Percentiles rank a stretch among this genome's conserved stretches.
Evolutionary conservation across 2,329 filamentous ascomycete species (phyloP).

Genomic region (Aspergillus luchuensis): DNA sequence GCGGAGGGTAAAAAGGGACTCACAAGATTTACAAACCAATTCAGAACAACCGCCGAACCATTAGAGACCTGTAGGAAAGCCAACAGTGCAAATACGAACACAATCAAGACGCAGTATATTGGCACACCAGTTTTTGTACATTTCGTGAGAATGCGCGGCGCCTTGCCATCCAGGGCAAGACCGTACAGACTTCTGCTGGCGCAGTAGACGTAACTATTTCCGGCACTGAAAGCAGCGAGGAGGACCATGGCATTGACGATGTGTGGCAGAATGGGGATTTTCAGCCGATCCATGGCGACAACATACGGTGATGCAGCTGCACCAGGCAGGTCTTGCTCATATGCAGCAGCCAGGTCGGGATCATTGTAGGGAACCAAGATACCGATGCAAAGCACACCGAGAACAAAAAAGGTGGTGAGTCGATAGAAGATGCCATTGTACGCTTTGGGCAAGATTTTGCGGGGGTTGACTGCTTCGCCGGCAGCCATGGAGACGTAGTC

Average conservation of each 20-base stretch:
- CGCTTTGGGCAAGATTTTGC: slow-evolving; percentile 68
- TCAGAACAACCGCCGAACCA: slow-evolving; percentile 66
- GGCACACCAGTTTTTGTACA: slow-evolving; percentile 70
- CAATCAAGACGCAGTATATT: slow-evolving; percentile 68
- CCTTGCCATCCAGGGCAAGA: slow-evolving; percentile 68
- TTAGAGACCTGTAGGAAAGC: slow-evolving; percentile 73
- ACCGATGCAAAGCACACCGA: slow-evolving; percentile 71
- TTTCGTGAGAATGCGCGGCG: slow-evolving; percentile 65
- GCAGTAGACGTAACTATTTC: slow-evolving; percentile 69
- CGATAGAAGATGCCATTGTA: slow-evolving; percentile 81
- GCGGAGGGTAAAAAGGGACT: slow-evolving; percentile 13
- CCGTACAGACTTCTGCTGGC: slow-evolving; percentile 70
- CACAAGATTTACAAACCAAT: slow-evolving; percentile 70
- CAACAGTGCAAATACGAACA: slow-evolving; percentile 68
- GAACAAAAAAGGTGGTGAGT: slow-evolving; percentile 72
- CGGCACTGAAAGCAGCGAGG: slow-evolving; percentile 67
- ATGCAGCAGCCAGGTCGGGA: slow-evolving; percentile 61
- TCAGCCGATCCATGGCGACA: slow-evolving; percentile 67
- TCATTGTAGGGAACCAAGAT: slow-evolving; percentile 73
- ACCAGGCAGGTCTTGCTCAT: slow-evolving; percentile 60
- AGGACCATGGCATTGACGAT: slow-evolving; percentile 74
- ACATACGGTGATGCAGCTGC: slow-evolving; percentile 72
- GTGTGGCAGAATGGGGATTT: slow-evolving; percentile 65
- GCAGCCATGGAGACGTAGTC: slow-evolving; percentile 68
- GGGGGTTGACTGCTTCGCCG: slow-evolving; percentile 71